phyloP scores from a whole-genome alignment of 2,329 filamentous ascomycete species.

The Dactylellina cionopaga region DNA sequence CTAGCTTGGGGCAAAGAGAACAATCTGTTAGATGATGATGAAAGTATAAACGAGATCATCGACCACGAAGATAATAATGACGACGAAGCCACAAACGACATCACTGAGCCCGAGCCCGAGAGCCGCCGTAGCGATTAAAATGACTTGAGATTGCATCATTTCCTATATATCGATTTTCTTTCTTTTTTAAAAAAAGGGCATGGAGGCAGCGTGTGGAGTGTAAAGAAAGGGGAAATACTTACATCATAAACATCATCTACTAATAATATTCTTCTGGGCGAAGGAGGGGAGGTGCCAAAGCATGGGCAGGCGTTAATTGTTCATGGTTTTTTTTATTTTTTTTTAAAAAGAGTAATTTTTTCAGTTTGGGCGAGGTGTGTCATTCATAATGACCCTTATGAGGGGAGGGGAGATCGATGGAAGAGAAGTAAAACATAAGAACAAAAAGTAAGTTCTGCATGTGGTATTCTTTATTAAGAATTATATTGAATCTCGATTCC shows the following conservation, averaged over 20 bases:
- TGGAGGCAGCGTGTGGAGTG: neutral
- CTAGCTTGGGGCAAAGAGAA: conserved; percentile 59
- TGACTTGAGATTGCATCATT: no score
- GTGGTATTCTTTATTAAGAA: conserved; percentile 65
- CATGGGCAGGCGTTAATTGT: conserved; percentile 50
- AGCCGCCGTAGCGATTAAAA: no score
- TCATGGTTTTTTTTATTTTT: conserved; percentile 4
- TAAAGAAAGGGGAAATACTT: conserved; percentile 8
- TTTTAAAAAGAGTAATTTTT: conserved; percentile 15
- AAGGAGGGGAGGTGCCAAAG: conserved; percentile 51
- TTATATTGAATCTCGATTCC: conserved; percentile 86
- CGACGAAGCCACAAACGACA: neutral
- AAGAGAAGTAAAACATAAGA: neutral
- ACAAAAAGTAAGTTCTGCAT: neutral
- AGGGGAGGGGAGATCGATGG: conserved; percentile 9
- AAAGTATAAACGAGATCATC: conserved; percentile 46
- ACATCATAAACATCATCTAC: conserved; percentile 41
- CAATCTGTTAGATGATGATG: conserved; percentile 35
- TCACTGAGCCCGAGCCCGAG: no score
- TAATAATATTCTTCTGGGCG: conserved; percentile 45
- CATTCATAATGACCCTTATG: conserved; percentile 11
- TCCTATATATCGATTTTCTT: no score
- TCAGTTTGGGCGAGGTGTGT: conserved; percentile 9
- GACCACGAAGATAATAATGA: neutral
- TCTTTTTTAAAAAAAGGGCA: no score